phyloP scores from a whole-genome alignment of 192 early-diverging fungal genomes.

The Chytriomyces confervae region DNA sequence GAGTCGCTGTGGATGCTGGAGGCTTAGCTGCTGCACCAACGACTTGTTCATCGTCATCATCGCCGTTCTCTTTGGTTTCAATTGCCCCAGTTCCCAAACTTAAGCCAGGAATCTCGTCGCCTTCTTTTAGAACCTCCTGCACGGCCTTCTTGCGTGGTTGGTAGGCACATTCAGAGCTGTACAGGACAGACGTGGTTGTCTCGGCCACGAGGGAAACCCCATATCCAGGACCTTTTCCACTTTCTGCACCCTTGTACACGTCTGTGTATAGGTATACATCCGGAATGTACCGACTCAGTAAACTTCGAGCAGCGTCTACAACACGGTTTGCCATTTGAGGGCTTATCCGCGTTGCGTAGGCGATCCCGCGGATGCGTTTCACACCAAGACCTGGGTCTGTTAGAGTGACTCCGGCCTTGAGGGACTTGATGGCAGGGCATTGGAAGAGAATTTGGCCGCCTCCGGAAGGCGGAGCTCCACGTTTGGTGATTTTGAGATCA shows the following conservation, averaged over 20 bases:
- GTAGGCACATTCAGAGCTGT: slow-evolving; percentile 87
- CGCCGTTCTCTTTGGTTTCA: background rate
- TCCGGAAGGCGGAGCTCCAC: slow-evolving; percentile 89
- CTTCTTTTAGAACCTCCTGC: slow-evolving; percentile 10
- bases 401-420: slow-evolving; percentile 79
- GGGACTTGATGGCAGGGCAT: slow-evolving; percentile 76
- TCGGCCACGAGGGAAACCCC: slow-evolving; percentile 91
- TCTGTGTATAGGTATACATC: slow-evolving; percentile 98
- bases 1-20: slow-evolving; percentile 2
- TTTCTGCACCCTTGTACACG: slow-evolving; percentile 95
- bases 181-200: slow-evolving; percentile 79
- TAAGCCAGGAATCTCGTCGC: slow-evolving; percentile 23
- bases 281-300: slow-evolving; percentile 92
- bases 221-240: slow-evolving; percentile 89
- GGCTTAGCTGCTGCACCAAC: slow-evolving; percentile 1
- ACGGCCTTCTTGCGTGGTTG: slow-evolving; percentile 49
- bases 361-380: slow-evolving; percentile 93
- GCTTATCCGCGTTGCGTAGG: slow-evolving; percentile 88
- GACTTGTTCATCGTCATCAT: slow-evolving; percentile 13
- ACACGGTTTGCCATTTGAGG: slow-evolving; percentile 95
- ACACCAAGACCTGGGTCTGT: slow-evolving; percentile 80
- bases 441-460: slow-evolving; percentile 90
- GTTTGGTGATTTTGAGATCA: slow-evolving; percentile 71
- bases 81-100: slow-evolving; percentile 20
- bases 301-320: slow-evolving; percentile 81